Evolutionary conservation across 208 protist genomes (phyloP).

Genomic region (Naegleria lovaniensis): DNA sequence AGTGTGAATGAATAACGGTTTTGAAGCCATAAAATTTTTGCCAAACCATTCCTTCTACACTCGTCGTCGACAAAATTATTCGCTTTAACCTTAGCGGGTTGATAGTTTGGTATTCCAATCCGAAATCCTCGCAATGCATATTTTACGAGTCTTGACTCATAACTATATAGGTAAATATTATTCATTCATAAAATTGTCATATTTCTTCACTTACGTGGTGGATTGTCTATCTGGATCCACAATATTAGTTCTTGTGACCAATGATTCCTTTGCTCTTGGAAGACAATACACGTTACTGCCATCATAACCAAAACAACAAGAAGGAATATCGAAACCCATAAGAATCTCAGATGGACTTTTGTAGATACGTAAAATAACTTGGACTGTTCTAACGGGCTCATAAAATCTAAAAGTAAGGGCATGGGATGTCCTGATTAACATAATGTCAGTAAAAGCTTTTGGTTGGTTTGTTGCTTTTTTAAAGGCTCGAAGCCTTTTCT

Average conservation of each 20-base stretch:
- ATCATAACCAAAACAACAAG: conserved; percentile 10
- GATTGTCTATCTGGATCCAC: conserved; percentile 20
- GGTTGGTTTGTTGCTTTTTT: not conserved
- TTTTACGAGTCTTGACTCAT: conserved; percentile 12
- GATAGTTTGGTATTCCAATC: not conserved
- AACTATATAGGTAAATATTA: too few species aligned
- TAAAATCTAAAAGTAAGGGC: not conserved
- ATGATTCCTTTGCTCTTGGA: not conserved
- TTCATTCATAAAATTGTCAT: too few species aligned
- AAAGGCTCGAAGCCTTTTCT: not conserved
- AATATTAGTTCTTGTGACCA: not conserved
- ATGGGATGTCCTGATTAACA: not conserved
- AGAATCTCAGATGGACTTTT: conserved; percentile 38
- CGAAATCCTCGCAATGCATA: conserved; percentile 31
- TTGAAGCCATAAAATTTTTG: too few species aligned
- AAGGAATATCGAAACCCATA: conserved; percentile 39
- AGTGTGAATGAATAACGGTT: too few species aligned
- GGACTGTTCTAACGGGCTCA: conserved; percentile 23
- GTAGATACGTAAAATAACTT: conserved; percentile 38
- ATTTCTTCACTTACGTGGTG: too few species aligned
- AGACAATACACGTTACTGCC: not conserved
- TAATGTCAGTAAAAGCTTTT: not conserved
- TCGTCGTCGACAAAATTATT: too few species aligned
- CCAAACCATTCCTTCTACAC: too few species aligned
- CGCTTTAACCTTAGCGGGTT: not conserved